Evolutionary conservation across 2,329 filamentous ascomycete species (phyloP).

Genomic region (Colletotrichum destructivum): DNA sequence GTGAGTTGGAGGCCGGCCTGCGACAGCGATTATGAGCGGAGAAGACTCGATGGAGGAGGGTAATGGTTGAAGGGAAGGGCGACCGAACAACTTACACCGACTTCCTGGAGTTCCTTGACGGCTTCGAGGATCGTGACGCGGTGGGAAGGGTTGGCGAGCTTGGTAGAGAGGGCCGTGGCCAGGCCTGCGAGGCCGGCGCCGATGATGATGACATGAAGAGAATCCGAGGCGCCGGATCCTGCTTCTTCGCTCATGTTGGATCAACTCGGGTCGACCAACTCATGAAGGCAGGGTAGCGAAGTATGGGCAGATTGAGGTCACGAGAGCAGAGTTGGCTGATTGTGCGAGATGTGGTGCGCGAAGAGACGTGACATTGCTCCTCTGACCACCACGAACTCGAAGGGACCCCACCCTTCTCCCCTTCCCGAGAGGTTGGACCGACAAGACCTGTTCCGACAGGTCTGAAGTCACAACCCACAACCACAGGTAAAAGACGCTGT

Average conservation of each 20-base stretch:
- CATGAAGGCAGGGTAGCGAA: not conserved
- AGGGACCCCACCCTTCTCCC: not conserved
- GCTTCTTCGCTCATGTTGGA: constrained; percentile 9
- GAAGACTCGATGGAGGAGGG: not conserved
- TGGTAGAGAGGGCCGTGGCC: constrained; percentile 35
- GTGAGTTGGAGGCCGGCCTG: constrained; percentile 44
- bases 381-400: not conserved
- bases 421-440: not conserved
- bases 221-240: not conserved
- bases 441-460: not conserved
- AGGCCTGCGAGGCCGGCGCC: constrained; percentile 39
- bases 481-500: constrained; percentile 1
- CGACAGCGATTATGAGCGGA: constrained; percentile 2
- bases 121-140: constrained; percentile 43
- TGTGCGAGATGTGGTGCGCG: not conserved
- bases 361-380: not conserved
- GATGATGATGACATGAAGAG: constrained; percentile 38
- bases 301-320: not conserved
- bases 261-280: not conserved
- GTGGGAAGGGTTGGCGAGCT: constrained; percentile 38
- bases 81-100: constrained; percentile 35
- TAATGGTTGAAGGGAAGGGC: not conserved
- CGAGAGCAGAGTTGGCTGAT: not conserved
- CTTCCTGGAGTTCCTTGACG: constrained; percentile 44
- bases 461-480: not conserved